phyloP scores from a whole-genome alignment of 2,329 filamentous ascomycete genomes.

The Rutstroemia sp. region DNA sequence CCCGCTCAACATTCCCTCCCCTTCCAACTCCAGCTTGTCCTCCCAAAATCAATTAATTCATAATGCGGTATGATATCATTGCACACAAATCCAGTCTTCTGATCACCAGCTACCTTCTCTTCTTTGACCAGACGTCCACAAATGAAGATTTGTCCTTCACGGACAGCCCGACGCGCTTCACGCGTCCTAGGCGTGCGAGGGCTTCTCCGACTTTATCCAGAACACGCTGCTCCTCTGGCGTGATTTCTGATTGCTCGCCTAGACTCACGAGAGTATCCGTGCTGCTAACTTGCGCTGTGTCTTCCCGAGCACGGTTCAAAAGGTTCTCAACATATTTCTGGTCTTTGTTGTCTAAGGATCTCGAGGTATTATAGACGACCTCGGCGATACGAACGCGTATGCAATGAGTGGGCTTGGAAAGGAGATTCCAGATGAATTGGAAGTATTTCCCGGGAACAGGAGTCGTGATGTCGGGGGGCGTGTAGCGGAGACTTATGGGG shows the following conservation, averaged over 20 bases:
- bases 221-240: constrained; percentile 55
- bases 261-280: constrained; percentile 25
- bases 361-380: constrained; percentile 49
- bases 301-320: constrained; percentile 22
- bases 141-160: constrained; percentile 79
- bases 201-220: constrained; percentile 78
- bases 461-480: constrained; percentile 82
- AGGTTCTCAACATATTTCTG: constrained; percentile 28
- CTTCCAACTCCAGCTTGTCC: too few relatives aligned
- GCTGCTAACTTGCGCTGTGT: constrained; percentile 26
- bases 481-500: constrained; percentile 84
- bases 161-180: constrained; percentile 81
- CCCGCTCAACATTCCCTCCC: too few relatives aligned
- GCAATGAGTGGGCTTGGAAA: constrained; percentile 78
- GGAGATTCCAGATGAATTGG: constrained; percentile 76
- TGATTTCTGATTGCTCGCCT: constrained; percentile 22
- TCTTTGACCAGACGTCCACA: constrained; percentile 59
- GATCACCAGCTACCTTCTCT: constrained; percentile 14
- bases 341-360: constrained; percentile 24
- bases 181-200: constrained; percentile 76
- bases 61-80: not conserved
- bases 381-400: constrained; percentile 89
- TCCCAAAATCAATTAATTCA: not conserved
- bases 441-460: constrained; percentile 70
- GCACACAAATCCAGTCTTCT: too few relatives aligned